Base-by-base conservation (phyloP, 2,329 filamentous ascomycete genomes). In the Cladophialophora yegresii region DNA sequence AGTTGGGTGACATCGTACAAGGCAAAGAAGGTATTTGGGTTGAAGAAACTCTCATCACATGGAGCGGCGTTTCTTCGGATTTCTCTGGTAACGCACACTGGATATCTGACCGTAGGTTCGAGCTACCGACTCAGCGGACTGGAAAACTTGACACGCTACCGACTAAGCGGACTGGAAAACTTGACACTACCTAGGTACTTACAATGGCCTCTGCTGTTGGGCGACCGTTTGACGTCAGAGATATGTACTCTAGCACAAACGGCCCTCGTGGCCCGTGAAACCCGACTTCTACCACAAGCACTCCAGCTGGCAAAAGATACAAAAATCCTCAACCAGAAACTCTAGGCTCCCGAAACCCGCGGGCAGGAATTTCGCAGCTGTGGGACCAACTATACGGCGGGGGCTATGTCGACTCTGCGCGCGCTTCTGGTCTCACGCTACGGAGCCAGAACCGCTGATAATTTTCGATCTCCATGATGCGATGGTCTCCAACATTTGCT, bases 61-160 rank as follows among this genome's bases (percentile, higher is more conserved):
- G 57, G 7, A 9, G 40, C 57, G 57, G 57, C 28, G 7, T 59
- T 59, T 59, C 57, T 51, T 59, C 57, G 57, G 47, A 50, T 20
- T 13, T 22, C 20, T 2, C 45, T 5, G 6, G 23, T n/a, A n/a
- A n/a, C n/a, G n/a, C n/a, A n/a, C n/a, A 51, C 16, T 28, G 30
- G 32, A 28, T 22, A 50, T 57, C 36, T 45, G 23, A 57, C 54
- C 1, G 23, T 28, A 3, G 6, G 26, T n/a, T n/a, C n/a, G n/a
- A n/a, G n/a, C n/a, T 28, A 28, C 26, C 26, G 26, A 28, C 3
- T 45, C 23, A 45, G 54, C 54, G 30, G 30, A 32, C 30, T 13
- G 13, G 40, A 49, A 20, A 20, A 23, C 26, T n/a, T n/a, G n/a
- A n/a, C n/a, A n/a, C n/a, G n/a, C n/a, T n/a, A n/a, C n/a, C n/a